These are phyloP conservation scores for Rubia tinctorum DNA, from an alignment of 305 asterid species.

Conservation along the genomic window DNA sequence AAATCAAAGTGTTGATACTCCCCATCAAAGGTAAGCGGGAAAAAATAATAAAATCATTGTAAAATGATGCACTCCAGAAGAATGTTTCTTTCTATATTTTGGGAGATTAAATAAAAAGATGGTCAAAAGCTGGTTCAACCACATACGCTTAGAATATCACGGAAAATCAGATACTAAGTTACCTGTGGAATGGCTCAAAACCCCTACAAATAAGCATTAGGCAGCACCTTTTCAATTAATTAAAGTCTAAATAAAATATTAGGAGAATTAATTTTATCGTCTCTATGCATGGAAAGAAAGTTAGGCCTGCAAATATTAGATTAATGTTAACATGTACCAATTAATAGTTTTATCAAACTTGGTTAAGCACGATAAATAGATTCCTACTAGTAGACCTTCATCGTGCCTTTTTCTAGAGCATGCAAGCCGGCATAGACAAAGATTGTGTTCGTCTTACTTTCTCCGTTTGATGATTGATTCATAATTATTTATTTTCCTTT, in stretches of 20 bases:
- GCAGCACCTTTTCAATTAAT: neutral
- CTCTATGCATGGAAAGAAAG: constrained; percentile 14
- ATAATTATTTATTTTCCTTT: constrained; percentile 2
- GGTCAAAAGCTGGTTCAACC: constrained; percentile 39
- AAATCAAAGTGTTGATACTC: neutral
- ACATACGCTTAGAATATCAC: constrained; percentile 31
- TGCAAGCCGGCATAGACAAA: constrained; percentile 60
- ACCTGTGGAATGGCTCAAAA: constrained; percentile 24
- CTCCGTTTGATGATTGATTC: constrained; percentile 17
- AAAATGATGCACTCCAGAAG: constrained; percentile 20
- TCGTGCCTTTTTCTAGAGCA: constrained; percentile 23
- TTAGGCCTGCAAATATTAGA: constrained; percentile 45
- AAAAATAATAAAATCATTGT: constrained; percentile 8
- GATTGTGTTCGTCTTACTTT: constrained; percentile 38
- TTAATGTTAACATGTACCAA: neutral
- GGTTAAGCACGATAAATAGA: constrained; percentile 33
- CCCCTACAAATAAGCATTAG: constrained; percentile 18
- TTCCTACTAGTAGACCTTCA: constrained; percentile 20
- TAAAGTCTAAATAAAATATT: constrained; percentile 24
- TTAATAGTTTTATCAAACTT: constrained; percentile 19
- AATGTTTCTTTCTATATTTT: constrained; percentile 9
- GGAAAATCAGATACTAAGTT: constrained; percentile 48
- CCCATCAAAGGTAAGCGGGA: neutral
- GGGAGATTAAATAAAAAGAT: constrained; percentile 26
- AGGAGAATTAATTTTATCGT: constrained; percentile 23